These are phyloP conservation scores for Fusarium humuli DNA, from an alignment of 2,329 filamentous ascomycete species.

Conservation along the genomic window DNA sequence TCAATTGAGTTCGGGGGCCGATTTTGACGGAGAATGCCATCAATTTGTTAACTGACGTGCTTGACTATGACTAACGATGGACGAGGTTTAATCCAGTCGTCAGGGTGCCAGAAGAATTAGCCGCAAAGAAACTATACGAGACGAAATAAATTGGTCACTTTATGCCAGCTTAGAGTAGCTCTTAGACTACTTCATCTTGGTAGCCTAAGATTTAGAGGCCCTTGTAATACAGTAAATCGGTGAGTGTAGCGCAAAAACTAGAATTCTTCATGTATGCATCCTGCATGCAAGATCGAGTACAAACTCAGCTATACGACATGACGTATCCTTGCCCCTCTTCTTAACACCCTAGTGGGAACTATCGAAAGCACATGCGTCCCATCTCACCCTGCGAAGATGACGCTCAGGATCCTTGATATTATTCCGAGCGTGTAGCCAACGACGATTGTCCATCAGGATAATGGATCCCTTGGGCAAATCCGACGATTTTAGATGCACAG, in stretches of 20 bases:
- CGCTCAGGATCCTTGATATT: slow-evolving; percentile 50
- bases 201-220: too few relatives aligned
- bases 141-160: too few relatives aligned
- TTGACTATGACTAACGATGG: not conserved
- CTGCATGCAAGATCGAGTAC: not conserved
- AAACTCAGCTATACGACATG: not conserved
- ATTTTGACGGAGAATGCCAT: not conserved
- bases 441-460: slow-evolving; percentile 51
- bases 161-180: too few relatives aligned
- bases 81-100: too few relatives aligned
- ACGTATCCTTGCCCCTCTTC: not conserved
- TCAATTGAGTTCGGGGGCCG: too few relatives aligned
- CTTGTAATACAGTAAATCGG: not conserved
- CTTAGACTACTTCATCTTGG: too few relatives aligned
- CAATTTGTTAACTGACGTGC: not conserved
- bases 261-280: too few relatives aligned
- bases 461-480: slow-evolving; percentile 47
- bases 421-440: slow-evolving; percentile 52
- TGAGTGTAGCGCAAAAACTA: not conserved
- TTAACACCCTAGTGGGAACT: accelerated
- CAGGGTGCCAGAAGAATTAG: too few relatives aligned
- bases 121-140: too few relatives aligned
- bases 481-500: slow-evolving; percentile 43
- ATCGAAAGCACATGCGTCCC: slow-evolving; percentile 49
- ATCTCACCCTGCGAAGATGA: slow-evolving; percentile 52